Evolutionary conservation across 2,329 filamentous ascomycete genomes (phyloP).

Genomic region (Daldinia sp.): DNA sequence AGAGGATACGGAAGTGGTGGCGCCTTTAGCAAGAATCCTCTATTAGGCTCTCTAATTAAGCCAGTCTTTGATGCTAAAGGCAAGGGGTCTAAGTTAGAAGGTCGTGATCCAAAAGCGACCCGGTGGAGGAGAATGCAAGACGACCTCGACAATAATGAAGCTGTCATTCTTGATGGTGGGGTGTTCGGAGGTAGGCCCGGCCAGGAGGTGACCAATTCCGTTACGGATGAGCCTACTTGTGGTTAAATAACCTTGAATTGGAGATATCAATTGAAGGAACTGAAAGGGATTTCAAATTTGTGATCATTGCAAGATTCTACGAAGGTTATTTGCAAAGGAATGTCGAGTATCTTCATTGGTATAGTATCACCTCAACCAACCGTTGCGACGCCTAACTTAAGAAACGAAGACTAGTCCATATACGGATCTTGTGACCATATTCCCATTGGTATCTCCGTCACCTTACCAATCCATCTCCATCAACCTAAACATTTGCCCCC

Average conservation of each 20-base stretch:
- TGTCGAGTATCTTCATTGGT: constrained; percentile 9
- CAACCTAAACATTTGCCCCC: not conserved
- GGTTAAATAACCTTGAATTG: constrained; percentile 39
- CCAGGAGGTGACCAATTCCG: constrained; percentile 16
- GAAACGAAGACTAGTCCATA: not conserved
- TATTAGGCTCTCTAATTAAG: constrained; percentile 70
- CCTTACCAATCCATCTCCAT: constrained; percentile 12
- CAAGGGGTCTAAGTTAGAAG: constrained; percentile 56
- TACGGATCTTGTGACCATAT: not conserved
- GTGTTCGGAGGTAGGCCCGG: constrained; percentile 52
- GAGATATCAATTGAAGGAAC: not conserved
- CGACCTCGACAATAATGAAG: constrained; percentile 66
- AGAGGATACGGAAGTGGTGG: constrained; percentile 54
- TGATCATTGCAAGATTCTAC: not conserved
- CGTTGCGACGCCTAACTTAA: not conserved
- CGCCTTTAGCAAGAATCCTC: constrained; percentile 73
- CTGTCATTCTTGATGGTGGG: constrained; percentile 66
- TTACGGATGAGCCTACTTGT: constrained; percentile 52
- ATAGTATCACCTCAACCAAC: constrained; percentile 3
- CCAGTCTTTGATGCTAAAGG: constrained; percentile 66
- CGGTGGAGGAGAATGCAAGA: constrained; percentile 70
- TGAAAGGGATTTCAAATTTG: not conserved
- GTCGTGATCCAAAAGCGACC: constrained; percentile 53
- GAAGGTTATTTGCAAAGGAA: constrained; percentile 10
- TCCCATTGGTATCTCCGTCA: constrained; percentile 13